A percentile compares a stretch with the other conserved stretches of the same genome.
phyloP scores from a whole-genome alignment of 768 basidiomycete genomes.

The Termitomyces sp. region DNA sequence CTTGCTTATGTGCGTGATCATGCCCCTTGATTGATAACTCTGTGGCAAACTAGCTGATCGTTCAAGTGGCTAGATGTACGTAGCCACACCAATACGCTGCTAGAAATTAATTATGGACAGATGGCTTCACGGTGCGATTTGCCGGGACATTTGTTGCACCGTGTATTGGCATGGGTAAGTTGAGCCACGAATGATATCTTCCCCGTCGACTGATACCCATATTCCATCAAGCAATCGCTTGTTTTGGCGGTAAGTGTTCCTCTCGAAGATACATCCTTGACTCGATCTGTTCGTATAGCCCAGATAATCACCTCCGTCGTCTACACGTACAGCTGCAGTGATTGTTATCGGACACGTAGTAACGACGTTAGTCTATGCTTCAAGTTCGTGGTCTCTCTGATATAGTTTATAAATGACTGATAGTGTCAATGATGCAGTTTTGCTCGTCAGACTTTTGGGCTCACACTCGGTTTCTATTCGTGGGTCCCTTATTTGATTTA shows the following conservation, averaged over 20 bases:
- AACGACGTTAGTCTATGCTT: constrained; percentile 38
- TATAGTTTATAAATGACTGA: not conserved
- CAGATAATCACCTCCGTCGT: constrained; percentile 33
- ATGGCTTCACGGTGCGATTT: constrained; percentile 33
- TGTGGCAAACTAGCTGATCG: not conserved
- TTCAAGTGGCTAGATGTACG: constrained; percentile 8
- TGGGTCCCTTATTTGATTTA: constrained; percentile 11
- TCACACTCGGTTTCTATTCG: constrained; percentile 38
- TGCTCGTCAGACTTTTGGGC: constrained; percentile 34
- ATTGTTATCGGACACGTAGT: constrained; percentile 33
- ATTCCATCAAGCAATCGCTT: constrained; percentile 27
- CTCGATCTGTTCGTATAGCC: constrained; percentile 17
- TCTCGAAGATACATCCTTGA: not conserved
- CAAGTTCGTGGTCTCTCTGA: constrained; percentile 25
- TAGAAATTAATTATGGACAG: constrained; percentile 15
- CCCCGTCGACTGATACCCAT: not conserved
- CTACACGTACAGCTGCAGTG: constrained; percentile 38
- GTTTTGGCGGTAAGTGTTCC: constrained; percentile 30
- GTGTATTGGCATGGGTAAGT: constrained; percentile 37
- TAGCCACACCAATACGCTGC: not conserved
- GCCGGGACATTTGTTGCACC: constrained; percentile 33
- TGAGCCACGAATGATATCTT: not conserved
- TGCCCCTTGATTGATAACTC: not conserved
- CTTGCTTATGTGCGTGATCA: constrained; percentile 27
- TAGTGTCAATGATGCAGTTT: constrained; percentile 21